phyloP scores from a whole-genome alignment of 345 rosid species.

The Bruguiera sexangula region DNA sequence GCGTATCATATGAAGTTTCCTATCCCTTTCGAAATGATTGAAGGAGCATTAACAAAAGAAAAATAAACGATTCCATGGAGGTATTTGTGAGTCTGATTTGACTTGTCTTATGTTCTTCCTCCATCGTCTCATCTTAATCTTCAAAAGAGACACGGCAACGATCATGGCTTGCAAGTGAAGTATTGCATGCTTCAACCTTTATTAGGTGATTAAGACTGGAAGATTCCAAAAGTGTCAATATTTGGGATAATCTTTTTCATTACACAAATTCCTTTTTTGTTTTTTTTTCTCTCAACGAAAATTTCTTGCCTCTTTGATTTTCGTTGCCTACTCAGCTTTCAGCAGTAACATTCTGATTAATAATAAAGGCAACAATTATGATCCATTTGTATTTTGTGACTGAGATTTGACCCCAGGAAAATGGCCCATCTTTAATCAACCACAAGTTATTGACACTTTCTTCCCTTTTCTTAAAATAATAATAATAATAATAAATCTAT shows the following conservation, averaged over 20 bases:
- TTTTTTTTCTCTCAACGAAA: too few species aligned
- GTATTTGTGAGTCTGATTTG: not conserved
- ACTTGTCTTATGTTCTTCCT: not conserved
- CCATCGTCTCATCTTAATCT: not conserved
- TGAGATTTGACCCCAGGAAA: too few species aligned
- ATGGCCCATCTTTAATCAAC: too few species aligned
- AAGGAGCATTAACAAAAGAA: not conserved
- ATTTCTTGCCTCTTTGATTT: too few species aligned
- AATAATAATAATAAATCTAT: too few species aligned
- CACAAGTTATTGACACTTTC: too few species aligned
- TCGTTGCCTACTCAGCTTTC: too few species aligned
- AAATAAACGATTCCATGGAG: not conserved
- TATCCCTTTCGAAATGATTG: not conserved
- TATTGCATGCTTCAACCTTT: not conserved
- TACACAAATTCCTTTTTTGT: too few species aligned
- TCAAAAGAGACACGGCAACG: not conserved
- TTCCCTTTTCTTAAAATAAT: too few species aligned
- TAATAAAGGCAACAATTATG: too few species aligned
- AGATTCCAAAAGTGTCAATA: not conserved
- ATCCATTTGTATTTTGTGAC: too few species aligned
- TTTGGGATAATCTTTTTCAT: not conserved
- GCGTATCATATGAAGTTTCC: not conserved
- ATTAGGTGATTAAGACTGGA: constrained; percentile 2
- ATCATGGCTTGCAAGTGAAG: not conserved
- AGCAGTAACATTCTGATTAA: too few species aligned